Evolutionary conservation across 345 rosid species (phyloP), one percentile per base, ranked within the genome.

Genomic region (Lepidium sativum): DNA sequence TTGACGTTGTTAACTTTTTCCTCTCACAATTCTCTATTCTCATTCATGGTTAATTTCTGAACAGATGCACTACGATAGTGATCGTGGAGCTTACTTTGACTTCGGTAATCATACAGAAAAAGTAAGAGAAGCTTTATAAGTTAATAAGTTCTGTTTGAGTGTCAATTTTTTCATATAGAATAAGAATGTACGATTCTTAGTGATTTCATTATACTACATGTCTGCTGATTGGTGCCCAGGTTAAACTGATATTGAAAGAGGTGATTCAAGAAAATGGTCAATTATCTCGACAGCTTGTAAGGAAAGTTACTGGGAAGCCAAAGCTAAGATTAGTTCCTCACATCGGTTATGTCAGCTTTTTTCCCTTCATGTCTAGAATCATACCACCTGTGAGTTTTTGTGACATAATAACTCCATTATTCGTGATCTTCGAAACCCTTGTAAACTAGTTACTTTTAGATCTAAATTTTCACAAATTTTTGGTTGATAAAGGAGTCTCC

Each of bases 91-190:
- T 71, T 92, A 86, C 76, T 83, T 86, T 59, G 97, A 92, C 78
- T 92, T 79, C 52, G 97, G 98, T 48, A 92, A 92, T 79, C 97
- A 92, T 63, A 84, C 97, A n/a, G 95, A 89, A 76, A 90, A 90
- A 85, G 99, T 90, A 71, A 66, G 76, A n/a, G 33, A 64, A 15
- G 23, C 45, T 56, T 48, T 31, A 21, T 48, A 31, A 55, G 2
- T 6, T 44, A 13, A 50, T 31, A 53, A 31, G 50, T 34, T 25
- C 6, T 25, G 29, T 25, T 18, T 14, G 6, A 16, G 29, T 2
- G 15, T 54, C 21, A 38, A 8, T 18, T 44, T 27, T 63, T 7
- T 27, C 35, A 37, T 9, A 61, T 14, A 59, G 51, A 58, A 31
- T 52, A 48, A 58, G 49, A 18, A 59, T 0, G 2, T 43, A 43